phyloP scores from a whole-genome alignment of 2,329 filamentous ascomycete species.

The Dactylellina parvicollis region DNA sequence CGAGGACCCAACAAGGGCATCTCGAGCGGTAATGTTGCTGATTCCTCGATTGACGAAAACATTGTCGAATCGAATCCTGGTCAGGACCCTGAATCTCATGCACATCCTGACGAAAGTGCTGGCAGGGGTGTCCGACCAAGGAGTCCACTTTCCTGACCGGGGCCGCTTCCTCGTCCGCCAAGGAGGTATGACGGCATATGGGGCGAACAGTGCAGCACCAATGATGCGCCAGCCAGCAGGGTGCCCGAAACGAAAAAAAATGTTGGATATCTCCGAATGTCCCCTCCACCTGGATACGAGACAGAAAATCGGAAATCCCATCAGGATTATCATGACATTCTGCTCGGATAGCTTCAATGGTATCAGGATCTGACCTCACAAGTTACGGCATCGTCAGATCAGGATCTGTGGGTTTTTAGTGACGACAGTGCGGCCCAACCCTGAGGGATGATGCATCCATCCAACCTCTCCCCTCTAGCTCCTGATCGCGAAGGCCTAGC shows the following conservation, averaged over 20 bases:
- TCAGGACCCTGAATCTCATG: constrained; percentile 52
- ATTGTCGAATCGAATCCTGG: constrained; percentile 40
- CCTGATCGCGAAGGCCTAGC: no score
- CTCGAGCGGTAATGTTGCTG: not conserved
- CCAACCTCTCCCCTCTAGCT: no score
- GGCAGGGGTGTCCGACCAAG: constrained; percentile 50
- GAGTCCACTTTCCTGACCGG: constrained; percentile 24
- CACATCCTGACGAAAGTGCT: constrained; percentile 54
- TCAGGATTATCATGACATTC: constrained; percentile 6
- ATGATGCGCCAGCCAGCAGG: no score
- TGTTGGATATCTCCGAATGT: constrained; percentile 25
- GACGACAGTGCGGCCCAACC: constrained; percentile 53
- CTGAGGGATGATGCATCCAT: no score
- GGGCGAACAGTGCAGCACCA: constrained; percentile 47
- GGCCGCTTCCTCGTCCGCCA: constrained; percentile 26
- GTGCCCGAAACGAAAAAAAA: constrained; percentile 5
- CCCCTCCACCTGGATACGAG: constrained; percentile 25
- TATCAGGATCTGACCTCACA: constrained; percentile 12
- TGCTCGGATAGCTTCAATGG: not conserved
- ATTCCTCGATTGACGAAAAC: not conserved
- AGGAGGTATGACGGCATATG: constrained; percentile 52
- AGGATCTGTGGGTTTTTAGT: constrained; percentile 27
- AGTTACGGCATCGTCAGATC: constrained; percentile 18
- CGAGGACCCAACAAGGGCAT: no score
- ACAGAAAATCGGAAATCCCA: constrained; percentile 27